A percentile compares a stretch with the other conserved stretches of the same genome.
Evolutionary conservation across 1,284 basidiomycete species (phyloP).

Genomic region (Cryptococcus sp.): DNA sequence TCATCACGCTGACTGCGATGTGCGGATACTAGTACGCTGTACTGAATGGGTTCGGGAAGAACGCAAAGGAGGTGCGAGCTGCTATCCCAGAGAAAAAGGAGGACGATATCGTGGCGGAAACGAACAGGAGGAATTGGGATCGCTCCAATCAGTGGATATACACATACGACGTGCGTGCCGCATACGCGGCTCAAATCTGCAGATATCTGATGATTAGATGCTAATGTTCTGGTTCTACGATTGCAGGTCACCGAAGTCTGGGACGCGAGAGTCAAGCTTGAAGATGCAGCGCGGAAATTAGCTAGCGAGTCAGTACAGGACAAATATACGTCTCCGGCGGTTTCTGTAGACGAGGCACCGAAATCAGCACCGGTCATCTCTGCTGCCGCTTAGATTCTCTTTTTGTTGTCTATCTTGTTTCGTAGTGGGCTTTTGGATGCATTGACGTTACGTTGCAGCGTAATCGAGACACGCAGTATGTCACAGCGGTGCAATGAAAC

Average conservation of each 20-base stretch:
- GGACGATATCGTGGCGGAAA: constrained; percentile 25
- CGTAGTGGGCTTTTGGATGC: too few species aligned
- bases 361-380: too few species aligned
- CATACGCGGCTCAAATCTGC: not conserved
- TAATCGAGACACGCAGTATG: too few species aligned
- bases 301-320: not conserved
- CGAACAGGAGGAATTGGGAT: constrained; percentile 18
- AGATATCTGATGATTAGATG: not conserved
- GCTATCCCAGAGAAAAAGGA: constrained; percentile 12
- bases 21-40: constrained; percentile 16
- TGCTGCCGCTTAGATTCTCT: too few species aligned
- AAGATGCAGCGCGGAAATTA: not conserved
- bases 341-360: too few species aligned
- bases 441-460: too few species aligned
- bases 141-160: constrained; percentile 25
- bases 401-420: too few species aligned
- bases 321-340: not conserved
- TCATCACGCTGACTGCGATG: not conserved
- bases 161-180: constrained; percentile 26
- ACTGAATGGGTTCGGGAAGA: constrained; percentile 19
- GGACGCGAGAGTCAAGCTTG: not conserved
- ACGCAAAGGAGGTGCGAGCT: constrained; percentile 14
- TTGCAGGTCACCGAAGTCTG: constrained; percentile 23
- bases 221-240: not conserved
- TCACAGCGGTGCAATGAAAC: too few species aligned